Conservation (phyloP, 192 early-diverging fungal genomes). For the Funneliformis mosseae region DNA sequence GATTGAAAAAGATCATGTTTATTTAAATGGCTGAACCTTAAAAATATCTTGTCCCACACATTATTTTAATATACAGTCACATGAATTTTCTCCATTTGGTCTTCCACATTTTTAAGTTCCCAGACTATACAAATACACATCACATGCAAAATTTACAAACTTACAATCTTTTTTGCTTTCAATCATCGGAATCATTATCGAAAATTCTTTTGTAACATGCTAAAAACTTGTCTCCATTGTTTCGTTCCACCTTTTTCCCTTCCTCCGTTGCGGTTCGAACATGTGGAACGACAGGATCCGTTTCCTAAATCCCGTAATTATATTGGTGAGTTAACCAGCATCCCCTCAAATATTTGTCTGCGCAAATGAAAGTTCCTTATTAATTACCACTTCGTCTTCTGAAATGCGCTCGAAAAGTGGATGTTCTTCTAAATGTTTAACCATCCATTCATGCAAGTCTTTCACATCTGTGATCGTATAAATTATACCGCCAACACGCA, state of each 20-base stretch:
- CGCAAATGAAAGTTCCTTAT: neutral
- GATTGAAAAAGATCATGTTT: too few relatives aligned
- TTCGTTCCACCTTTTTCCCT: constrained; percentile 96
- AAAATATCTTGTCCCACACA: too few relatives aligned
- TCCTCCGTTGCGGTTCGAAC: constrained; percentile 94
- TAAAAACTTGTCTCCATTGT: constrained; percentile 93
- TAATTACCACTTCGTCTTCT: constrained; percentile 68
- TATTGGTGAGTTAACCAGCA: neutral
- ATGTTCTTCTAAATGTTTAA: constrained; percentile 89
- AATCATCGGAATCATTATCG: constrained; percentile 45
- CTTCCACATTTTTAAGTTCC: too few relatives aligned
- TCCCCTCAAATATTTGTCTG: neutral
- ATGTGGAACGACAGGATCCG: constrained; percentile 83
- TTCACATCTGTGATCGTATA: constrained; percentile 96
- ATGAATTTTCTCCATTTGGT: too few relatives aligned
- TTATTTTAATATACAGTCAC: too few relatives aligned
- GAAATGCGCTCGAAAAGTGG: constrained; percentile 88
- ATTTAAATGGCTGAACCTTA: too few relatives aligned
- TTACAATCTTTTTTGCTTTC: neutral
- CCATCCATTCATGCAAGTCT: constrained; percentile 95
- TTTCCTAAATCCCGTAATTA: constrained; percentile 44
- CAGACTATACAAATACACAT: too few relatives aligned
- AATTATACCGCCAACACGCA: constrained; percentile 85
- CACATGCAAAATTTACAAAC: too few relatives aligned
- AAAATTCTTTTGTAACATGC: constrained; percentile 81